Conservation (phyloP, 305 asterid species). For the Fraxinus nigra region DNA sequence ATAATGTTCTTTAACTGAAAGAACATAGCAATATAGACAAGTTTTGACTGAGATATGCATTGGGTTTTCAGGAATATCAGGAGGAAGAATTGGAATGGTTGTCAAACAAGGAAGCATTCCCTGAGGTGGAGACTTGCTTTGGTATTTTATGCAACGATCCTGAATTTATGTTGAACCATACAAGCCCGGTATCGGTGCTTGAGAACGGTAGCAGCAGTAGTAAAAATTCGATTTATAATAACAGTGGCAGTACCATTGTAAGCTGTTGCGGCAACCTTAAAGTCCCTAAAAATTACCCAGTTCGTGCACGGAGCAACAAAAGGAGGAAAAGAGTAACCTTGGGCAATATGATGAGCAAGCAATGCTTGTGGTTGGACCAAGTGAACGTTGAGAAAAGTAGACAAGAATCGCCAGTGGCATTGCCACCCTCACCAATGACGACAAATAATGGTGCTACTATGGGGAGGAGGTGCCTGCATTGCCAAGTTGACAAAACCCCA, state of each 20-base stretch:
- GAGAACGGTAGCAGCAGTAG: slow-evolving; percentile 59
- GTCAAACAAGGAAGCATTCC: slow-evolving; percentile 78
- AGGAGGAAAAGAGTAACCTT: slow-evolving; percentile 17
- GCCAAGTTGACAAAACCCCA: slow-evolving; percentile 52
- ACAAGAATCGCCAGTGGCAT: slow-evolving; percentile 13
- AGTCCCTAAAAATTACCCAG: slow-evolving; percentile 37
- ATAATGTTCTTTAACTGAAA: background rate
- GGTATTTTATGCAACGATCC: slow-evolving; percentile 54
- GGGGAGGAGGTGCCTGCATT: slow-evolving; percentile 52
- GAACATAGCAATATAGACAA: background rate
- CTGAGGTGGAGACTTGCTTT: slow-evolving; percentile 60
- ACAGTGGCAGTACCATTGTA: slow-evolving; percentile 26
- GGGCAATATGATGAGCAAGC: slow-evolving; percentile 21
- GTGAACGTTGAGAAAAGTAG: slow-evolving; percentile 14
- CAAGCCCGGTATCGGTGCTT: slow-evolving; percentile 71
- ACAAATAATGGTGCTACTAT: slow-evolving; percentile 6
- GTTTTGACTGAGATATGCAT: background rate
- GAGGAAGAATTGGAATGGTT: slow-evolving; percentile 86
- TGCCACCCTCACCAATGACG: slow-evolving; percentile 15
- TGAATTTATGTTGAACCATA: slow-evolving; percentile 39
- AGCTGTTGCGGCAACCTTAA: slow-evolving; percentile 30
- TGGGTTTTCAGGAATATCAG: slow-evolving; percentile 37
- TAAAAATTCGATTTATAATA: slow-evolving; percentile 28
- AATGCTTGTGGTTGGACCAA: slow-evolving; percentile 24
- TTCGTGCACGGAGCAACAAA: slow-evolving; percentile 38